phyloP scores from a whole-genome alignment of 2,329 filamentous ascomycete species.

The Aureobasidium sp. region DNA sequence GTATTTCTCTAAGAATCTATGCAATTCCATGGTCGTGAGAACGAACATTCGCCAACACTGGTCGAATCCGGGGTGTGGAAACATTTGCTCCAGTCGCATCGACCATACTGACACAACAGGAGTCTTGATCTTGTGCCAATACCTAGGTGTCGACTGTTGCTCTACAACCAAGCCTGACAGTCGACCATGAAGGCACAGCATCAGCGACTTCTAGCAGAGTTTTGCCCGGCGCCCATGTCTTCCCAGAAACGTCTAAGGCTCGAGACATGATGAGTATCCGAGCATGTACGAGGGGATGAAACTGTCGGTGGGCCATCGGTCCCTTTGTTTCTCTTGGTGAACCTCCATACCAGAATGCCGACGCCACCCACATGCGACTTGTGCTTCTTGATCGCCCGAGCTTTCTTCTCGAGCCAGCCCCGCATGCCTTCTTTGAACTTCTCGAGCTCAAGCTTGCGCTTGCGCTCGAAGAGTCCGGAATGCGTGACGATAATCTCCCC shows the following conservation, averaged over 20 bases:
- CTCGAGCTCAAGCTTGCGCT: slow-evolving; percentile 56
- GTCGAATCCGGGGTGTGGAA: background rate
- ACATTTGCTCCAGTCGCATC: background rate
- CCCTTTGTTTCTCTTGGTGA: slow-evolving; percentile 36
- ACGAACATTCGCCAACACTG: background rate
- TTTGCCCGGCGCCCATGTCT: slow-evolving; percentile 22
- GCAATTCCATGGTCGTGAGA: background rate
- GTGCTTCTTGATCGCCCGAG: slow-evolving; percentile 28
- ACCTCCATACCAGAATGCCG: slow-evolving; percentile 33
- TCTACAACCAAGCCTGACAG: background rate
- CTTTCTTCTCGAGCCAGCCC: slow-evolving; percentile 49
- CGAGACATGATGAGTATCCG: slow-evolving; percentile 34
- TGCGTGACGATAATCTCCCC: slow-evolving; percentile 26
- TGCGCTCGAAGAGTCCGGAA: slow-evolving; percentile 47
- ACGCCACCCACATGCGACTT: slow-evolving; percentile 30
- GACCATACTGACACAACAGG: background rate
- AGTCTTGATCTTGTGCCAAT: background rate
- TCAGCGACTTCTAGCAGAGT: background rate
- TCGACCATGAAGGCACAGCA: background rate
- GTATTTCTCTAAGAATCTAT: background rate
- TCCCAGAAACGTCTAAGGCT: slow-evolving; percentile 59
- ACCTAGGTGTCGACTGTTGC: background rate
- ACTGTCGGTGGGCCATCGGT: slow-evolving; percentile 22
- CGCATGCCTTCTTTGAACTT: slow-evolving; percentile 57
- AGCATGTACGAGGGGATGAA: slow-evolving; percentile 9